phyloP scores from a whole-genome alignment of 495 filamentous ascomycete species.

The Parathielavia hyrcaniae region DNA sequence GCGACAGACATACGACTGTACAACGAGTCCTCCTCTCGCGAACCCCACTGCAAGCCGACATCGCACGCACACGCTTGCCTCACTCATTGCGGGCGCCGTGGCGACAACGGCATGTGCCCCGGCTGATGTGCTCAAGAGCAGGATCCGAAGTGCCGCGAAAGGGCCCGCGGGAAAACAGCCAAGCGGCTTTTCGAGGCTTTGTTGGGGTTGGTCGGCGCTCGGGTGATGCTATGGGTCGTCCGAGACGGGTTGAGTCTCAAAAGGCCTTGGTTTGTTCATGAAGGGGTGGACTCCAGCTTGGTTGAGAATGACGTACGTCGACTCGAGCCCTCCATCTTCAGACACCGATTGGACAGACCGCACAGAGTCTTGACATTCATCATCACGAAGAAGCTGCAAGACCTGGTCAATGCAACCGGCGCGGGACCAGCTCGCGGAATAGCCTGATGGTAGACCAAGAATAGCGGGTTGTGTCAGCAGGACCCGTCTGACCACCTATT shows the following conservation, averaged over 20 bases:
- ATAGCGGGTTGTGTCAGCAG: too few species aligned
- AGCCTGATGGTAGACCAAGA: not conserved
- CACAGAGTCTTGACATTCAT: constrained; percentile 40
- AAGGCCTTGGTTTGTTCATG: constrained; percentile 38
- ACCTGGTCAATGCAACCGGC: constrained; percentile 12
- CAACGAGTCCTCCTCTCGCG: constrained; percentile 28
- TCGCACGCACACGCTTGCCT: constrained; percentile 34
- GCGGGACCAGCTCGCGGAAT: constrained; percentile 3
- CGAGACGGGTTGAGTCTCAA: constrained; percentile 27
- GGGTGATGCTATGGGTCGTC: constrained; percentile 29
- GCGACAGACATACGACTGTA: constrained; percentile 28
- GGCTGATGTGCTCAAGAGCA: constrained; percentile 38
- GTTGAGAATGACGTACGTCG: constrained; percentile 33
- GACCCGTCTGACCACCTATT: too few species aligned
- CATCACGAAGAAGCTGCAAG: constrained; percentile 39
- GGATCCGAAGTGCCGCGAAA: constrained; percentile 32
- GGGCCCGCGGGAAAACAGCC: constrained; percentile 16
- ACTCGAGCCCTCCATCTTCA: not conserved
- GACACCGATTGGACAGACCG: constrained; percentile 23
- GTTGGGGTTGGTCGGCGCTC: constrained; percentile 1
- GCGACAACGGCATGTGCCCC: constrained; percentile 38
- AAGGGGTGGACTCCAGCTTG: constrained; percentile 42
- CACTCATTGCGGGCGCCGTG: constrained; percentile 35
- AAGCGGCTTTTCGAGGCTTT: not conserved
- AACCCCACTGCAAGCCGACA: constrained; percentile 30